Evolutionary conservation across 2,329 filamentous ascomycete species (phyloP).

Genomic region (Calonectria fujianensis): DNA sequence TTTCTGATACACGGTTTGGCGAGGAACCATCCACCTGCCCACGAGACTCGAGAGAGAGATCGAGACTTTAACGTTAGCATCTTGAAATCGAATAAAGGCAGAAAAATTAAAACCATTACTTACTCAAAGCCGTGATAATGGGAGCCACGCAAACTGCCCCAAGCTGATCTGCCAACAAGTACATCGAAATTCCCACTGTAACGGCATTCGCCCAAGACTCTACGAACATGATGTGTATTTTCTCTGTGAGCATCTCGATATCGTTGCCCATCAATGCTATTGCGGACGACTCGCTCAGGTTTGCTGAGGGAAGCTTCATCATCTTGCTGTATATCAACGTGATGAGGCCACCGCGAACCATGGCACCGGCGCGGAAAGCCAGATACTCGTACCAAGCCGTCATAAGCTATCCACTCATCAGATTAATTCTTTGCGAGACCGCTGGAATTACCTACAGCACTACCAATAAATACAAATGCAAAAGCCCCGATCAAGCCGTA

Average conservation of each 20-base stretch:
- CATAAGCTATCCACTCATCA: constrained; percentile 43
- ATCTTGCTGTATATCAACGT: constrained; percentile 57
- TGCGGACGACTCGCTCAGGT: constrained; percentile 56
- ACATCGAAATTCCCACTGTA: constrained; percentile 58
- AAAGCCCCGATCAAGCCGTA: constrained; percentile 59
- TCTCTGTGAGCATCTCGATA: constrained; percentile 56
- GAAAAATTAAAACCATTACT: constrained; percentile 26
- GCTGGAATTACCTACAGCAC: constrained; percentile 51
- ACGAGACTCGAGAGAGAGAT: constrained; percentile 47
- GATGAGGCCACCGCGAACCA: constrained; percentile 58
- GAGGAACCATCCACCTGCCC: constrained; percentile 54
- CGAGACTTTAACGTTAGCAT: constrained; percentile 45
- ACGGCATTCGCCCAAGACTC: constrained; percentile 58
- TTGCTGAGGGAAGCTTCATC: constrained; percentile 52
- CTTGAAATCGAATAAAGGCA: neutral
- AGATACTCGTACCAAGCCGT: constrained; percentile 60
- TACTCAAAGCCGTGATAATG: constrained; percentile 57
- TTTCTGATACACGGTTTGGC: constrained; percentile 57
- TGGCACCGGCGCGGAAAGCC: constrained; percentile 55
- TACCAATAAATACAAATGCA: constrained; percentile 57
- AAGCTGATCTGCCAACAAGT: constrained; percentile 57
- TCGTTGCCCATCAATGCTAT: constrained; percentile 59
- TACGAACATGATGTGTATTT: constrained; percentile 54
- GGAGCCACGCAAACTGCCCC: constrained; percentile 59
- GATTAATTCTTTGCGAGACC: neutral